Base-by-base conservation (phyloP, 2,329 filamentous ascomycete species). In the Ophiostoma populinum region DNA sequence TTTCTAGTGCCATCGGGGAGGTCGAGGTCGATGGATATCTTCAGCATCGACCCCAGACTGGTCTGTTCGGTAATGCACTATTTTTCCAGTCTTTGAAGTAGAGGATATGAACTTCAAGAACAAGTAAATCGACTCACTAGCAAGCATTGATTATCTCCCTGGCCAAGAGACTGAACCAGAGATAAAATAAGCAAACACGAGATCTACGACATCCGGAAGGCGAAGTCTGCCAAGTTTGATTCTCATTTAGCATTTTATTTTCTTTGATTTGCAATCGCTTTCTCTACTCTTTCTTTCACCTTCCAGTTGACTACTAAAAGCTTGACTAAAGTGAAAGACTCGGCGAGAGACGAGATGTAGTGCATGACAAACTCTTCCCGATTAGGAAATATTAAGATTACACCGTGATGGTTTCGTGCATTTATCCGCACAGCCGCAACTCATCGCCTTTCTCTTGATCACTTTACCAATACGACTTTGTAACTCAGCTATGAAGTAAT, bases 281-380 rank as follows among this genome's bases (percentile, higher is more conserved):
- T 11, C 7, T 34, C 15, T 38, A 30, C 15, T 13, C 22, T 11
- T 12, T 32, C n/a, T 7, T 22, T 15, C 8, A n/a, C 20, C 6
- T n/a, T 25, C n/a, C n/a, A n/a, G n/a, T n/a, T n/a, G n/a, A n/a
- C n/a, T n/a, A n/a, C n/a, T n/a, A n/a, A n/a, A n/a, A n/a, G n/a
- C n/a, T n/a, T n/a, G n/a, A n/a, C n/a, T n/a, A n/a, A n/a, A 25
- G 6, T 22, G 6, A 6, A 22, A 22, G 10, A 30, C n/a, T 19
- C 32, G 10, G 11, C 12, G n/a, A 6, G 18, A 12, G 9, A 11
- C 7, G 8, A 17, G 8, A 32, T 17, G 17, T 43, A 47, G 49
- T 49, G 59, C 59, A 63, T 63, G 47, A 63, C 52, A 53, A 57
- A 43, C 47, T 46, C 47, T 45, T 48, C 53, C 49, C 41, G 34